Evolutionary conservation across 2,329 filamentous ascomycete species (phyloP), one percentile per base, ranked within the genome.

Genomic region (Chrysoporthe austroafricana): DNA sequence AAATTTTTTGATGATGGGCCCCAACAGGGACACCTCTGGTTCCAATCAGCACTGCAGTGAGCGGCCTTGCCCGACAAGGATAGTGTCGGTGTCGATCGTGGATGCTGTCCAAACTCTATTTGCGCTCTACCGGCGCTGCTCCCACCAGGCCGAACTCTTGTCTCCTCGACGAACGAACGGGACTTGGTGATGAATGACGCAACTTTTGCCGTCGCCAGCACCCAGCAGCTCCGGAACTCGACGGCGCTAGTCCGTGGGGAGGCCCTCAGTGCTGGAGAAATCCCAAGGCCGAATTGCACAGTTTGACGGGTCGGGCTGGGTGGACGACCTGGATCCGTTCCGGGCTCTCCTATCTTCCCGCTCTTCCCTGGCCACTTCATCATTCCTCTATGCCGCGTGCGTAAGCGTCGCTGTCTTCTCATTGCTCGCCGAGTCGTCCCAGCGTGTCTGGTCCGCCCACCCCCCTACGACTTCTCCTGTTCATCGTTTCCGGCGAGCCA

Each of bases 171-270:
- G 36, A 34, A 34, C n/a, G 34, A 34, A 48, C 13, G 32, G 62
- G 2, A 34, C 36, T 63, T 57, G 62, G 39, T 21, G 39, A 46
- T 46, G 39, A 43, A 57, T 63, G 62, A 63, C 62, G 62, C 62
- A 63, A 56, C 62, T 42, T 16, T n/a, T 48, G 32, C n/a, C 43
- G 13, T 32, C 36, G 16, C 36, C 36, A 8, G 18, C 56, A n/a
- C 36, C 32, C 9, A 18, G 4, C 21, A 34, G 52, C 34, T 42
- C 34, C 7, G 4, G 18, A n/a, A 14, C 34, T 58, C 50, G 14
- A 32, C 26, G 21, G 26, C 32, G 11, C 50, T 16, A 13, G 13
- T 54, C 14, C 11, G 1, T 32, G 26, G 3, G 9, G 26, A 54
- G 50, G 26, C 21, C 32, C 26, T 11, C 50, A 34, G 6, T 13